Evolutionary conservation across 2,329 filamentous ascomycete genomes (phyloP).

Genomic region (Penicillium sp.): DNA sequence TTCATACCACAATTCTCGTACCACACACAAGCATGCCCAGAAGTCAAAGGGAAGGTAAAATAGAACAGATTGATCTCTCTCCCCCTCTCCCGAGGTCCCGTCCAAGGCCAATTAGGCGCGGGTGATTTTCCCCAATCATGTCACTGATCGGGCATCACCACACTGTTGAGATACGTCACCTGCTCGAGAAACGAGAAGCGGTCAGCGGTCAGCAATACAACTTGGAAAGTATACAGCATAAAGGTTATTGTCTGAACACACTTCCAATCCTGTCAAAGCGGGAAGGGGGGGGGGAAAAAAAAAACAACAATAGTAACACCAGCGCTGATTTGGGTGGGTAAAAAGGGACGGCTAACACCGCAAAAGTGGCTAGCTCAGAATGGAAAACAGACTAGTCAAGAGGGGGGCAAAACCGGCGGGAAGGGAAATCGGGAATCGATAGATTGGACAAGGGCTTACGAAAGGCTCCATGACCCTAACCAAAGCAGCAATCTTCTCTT

Average conservation of each 20-base stretch:
- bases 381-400: constrained; percentile 21
- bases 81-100: background rate
- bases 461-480: constrained; percentile 71
- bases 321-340: constrained; percentile 18
- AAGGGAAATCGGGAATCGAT: constrained; percentile 19
- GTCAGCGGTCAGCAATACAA: constrained; percentile 23
- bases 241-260: background rate
- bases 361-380: constrained; percentile 24
- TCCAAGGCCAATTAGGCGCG: background rate
- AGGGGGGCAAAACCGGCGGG: constrained; percentile 21
- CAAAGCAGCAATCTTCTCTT: constrained; percentile 63
- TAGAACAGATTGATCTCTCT: background rate
- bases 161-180: constrained; percentile 68
- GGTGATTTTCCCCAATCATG: constrained; percentile 3
- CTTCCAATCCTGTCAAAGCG: background rate
- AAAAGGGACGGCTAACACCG: constrained; percentile 13
- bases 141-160: constrained; percentile 67
- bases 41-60: background rate
- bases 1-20: background rate
- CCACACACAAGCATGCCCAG: background rate
- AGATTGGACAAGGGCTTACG: constrained; percentile 56
- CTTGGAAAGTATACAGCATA: background rate
- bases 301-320: background rate
- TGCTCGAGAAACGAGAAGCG: constrained; percentile 36
- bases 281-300: background rate